Conservation (phyloP, 2,329 filamentous ascomycete species). For the Cladobotryum mycophilum region DNA sequence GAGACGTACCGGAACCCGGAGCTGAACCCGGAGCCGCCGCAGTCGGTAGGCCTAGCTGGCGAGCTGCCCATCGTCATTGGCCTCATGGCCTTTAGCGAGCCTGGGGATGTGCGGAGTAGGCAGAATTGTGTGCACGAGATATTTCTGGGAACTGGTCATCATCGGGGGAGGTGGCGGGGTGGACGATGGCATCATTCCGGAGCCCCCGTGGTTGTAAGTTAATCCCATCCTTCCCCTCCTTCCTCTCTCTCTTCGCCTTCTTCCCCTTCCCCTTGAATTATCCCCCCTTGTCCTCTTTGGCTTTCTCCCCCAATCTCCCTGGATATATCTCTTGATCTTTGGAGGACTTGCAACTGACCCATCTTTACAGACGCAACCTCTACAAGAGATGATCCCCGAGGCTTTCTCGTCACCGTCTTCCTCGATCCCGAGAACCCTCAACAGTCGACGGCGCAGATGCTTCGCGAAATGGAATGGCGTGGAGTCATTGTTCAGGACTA, state of each 20-base stretch:
- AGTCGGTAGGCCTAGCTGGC: conserved; percentile 30
- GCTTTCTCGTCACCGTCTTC: conserved; percentile 30
- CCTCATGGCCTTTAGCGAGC: conserved; percentile 31
- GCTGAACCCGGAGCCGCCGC: background rate
- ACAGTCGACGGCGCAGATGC: conserved; percentile 19
- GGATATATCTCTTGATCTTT: too few species aligned
- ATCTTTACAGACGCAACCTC: conserved; percentile 18
- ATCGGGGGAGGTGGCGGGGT: conserved; percentile 19
- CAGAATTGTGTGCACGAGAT: conserved; percentile 14
- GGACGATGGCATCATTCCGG: conserved; percentile 18
- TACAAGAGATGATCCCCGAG: conserved; percentile 21
- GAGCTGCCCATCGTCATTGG: conserved; percentile 33
- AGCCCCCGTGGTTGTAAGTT: conserved; percentile 22
- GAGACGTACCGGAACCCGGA: conserved; percentile 20
- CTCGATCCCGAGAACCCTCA: conserved; percentile 24
- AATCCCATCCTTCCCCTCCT: background rate
- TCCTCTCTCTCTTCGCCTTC: background rate
- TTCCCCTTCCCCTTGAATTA: too few species aligned
- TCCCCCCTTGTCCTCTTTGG: too few species aligned
- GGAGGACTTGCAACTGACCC: background rate
- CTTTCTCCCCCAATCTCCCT: background rate
- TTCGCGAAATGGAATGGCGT: conserved; percentile 23
- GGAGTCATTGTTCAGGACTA: conserved; percentile 19
- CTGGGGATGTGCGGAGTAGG: background rate
- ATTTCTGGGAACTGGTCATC: conserved; percentile 18